Evolutionary conservation across 768 basidiomycete species (phyloP).

Genomic region (Neoboletus magnificus): DNA sequence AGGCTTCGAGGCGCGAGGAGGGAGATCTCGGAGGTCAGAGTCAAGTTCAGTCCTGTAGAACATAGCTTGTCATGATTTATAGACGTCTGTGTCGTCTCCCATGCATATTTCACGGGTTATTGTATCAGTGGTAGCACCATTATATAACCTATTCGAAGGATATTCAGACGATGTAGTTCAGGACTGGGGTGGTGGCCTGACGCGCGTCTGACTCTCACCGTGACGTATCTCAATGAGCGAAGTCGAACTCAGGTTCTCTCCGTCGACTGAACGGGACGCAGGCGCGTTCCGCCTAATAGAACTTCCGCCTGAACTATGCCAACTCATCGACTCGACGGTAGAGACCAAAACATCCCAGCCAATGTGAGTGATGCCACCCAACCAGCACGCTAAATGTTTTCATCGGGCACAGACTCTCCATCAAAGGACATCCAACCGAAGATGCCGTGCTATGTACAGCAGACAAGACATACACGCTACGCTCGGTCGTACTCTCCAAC

Average conservation of each 20-base stretch:
- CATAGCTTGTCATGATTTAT: slow-evolving; percentile 3
- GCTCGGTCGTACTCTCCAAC: slow-evolving; percentile 88
- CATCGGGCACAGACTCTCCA: slow-evolving; percentile 47
- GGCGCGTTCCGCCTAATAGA: slow-evolving; percentile 70
- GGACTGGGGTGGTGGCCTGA: no score
- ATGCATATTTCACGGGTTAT: not conserved
- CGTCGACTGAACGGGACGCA: slow-evolving; percentile 42
- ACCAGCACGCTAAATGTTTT: not conserved
- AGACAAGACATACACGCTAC: slow-evolving; percentile 74
- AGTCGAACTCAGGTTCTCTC: slow-evolving; percentile 50
- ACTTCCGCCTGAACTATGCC: slow-evolving; percentile 65
- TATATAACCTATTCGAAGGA: not conserved
- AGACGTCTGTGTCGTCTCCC: not conserved
- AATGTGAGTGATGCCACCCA: slow-evolving; percentile 11
- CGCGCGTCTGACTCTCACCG: not conserved
- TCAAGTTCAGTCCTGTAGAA: slow-evolving; percentile 54
- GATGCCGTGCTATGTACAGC: slow-evolving; percentile 89
- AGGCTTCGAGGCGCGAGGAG: slow-evolving; percentile 54
- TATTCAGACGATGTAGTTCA: no score
- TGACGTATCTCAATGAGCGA: slow-evolving; percentile 17
- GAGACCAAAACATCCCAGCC: slow-evolving; percentile 33
- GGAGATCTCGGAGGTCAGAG: slow-evolving; percentile 70
- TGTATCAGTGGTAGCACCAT: not conserved
- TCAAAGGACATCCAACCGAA: slow-evolving; percentile 80
- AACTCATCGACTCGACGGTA: slow-evolving; percentile 53